Conservation (phyloP, 768 basidiomycete genomes). For the Clitopilus passeckerianus region DNA sequence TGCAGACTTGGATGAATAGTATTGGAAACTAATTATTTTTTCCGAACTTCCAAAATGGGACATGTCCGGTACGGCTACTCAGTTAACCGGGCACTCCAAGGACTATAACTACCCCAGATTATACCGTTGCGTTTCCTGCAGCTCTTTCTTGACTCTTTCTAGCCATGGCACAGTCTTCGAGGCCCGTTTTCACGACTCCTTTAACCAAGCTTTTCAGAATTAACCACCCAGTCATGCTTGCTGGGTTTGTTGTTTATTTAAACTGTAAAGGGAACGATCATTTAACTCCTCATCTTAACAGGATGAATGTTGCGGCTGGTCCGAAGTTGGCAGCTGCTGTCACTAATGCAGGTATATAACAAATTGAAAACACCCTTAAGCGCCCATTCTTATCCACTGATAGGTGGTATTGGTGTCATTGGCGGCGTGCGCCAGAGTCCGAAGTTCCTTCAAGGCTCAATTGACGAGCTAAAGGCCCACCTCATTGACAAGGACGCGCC, state of each 20-base stretch:
- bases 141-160: neutral
- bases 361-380: neutral
- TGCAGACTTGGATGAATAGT: neutral
- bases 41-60: neutral
- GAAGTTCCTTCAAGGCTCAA: conserved; percentile 59
- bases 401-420: conserved; percentile 81
- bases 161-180: conserved; percentile 32
- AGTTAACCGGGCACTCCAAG: neutral
- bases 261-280: neutral
- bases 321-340: conserved; percentile 83
- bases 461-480: conserved; percentile 68
- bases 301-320: conserved; percentile 86
- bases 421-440: conserved; percentile 77
- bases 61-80: neutral
- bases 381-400: neutral
- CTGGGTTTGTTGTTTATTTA: conserved; percentile 39
- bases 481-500: conserved; percentile 74
- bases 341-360: conserved; percentile 70
- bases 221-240: conserved; percentile 81
- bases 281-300: conserved; percentile 13
- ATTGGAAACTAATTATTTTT: neutral
- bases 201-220: conserved; percentile 74
- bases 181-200: conserved; percentile 63
- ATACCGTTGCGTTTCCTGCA: neutral
- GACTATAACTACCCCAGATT: neutral